These are phyloP conservation scores for Nicotiana tabacum DNA, from an alignment of 257 asterid genomes.

Conservation along the genomic window DNA sequence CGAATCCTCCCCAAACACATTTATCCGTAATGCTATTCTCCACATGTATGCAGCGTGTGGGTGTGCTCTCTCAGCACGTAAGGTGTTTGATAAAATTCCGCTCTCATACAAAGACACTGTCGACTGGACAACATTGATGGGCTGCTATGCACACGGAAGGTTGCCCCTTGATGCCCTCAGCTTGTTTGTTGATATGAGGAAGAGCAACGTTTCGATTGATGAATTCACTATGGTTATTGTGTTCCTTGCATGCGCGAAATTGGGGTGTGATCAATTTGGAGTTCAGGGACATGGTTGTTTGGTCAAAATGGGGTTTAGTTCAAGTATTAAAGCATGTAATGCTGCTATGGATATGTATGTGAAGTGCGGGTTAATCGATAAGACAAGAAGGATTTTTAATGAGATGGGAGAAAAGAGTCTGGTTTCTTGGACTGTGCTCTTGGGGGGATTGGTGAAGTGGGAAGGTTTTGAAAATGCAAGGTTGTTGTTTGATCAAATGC, in stretches of 20 bases:
- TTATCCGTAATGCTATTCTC: slow-evolving; percentile 47
- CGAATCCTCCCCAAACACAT: slow-evolving; percentile 34
- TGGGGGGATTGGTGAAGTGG: slow-evolving; percentile 58
- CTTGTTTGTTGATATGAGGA: slow-evolving; percentile 49
- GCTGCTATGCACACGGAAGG: slow-evolving; percentile 38
- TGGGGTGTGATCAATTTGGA: slow-evolving; percentile 44
- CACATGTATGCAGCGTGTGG: slow-evolving; percentile 64
- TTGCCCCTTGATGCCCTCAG: slow-evolving; percentile 35
- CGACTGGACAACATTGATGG: slow-evolving; percentile 76
- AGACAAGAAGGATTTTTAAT: slow-evolving; percentile 44
- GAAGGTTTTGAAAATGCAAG: slow-evolving; percentile 54
- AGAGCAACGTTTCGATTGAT: slow-evolving; percentile 32
- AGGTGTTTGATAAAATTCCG: slow-evolving; percentile 69
- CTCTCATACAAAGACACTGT: slow-evolving; percentile 39
- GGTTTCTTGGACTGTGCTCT: slow-evolving; percentile 78
- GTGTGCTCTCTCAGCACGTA: slow-evolving; percentile 36
- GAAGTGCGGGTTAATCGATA: slow-evolving; percentile 46
- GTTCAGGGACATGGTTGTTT: slow-evolving; percentile 47
- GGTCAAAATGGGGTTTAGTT: slow-evolving; percentile 50
- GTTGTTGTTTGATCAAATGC: slow-evolving; percentile 59
- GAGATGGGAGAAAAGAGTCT: slow-evolving; percentile 54
- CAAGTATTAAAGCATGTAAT: slow-evolving; percentile 46
- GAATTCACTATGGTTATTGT: slow-evolving; percentile 53
- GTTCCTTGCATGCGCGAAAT: slow-evolving; percentile 51
- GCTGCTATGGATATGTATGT: slow-evolving; percentile 71